phyloP scores from a whole-genome alignment of 331 rosid species.

The Quercus phellos region DNA sequence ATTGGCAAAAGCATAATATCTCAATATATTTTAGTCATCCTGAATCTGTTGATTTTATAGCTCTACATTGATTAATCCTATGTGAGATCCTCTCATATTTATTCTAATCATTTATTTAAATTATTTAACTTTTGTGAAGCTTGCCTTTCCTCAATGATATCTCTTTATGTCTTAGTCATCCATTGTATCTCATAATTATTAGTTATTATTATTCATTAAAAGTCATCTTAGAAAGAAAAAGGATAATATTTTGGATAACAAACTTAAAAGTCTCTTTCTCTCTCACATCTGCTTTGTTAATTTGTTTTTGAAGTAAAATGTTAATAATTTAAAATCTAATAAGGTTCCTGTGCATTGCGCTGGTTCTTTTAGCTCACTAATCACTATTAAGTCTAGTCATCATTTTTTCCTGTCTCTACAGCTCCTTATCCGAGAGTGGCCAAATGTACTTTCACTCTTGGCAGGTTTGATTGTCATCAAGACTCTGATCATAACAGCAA shows the following conservation, averaged over 20 bases:
- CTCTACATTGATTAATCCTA: neutral
- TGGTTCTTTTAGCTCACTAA: neutral
- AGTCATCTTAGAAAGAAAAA: neutral
- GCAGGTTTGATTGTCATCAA: constrained; percentile 86
- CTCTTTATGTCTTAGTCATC: neutral
- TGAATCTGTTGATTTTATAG: neutral
- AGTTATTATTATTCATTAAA: neutral
- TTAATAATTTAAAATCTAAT: neutral
- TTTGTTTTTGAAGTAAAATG: neutral
- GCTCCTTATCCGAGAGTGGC: constrained; percentile 97
- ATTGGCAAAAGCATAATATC: neutral
- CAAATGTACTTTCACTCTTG: constrained; percentile 90
- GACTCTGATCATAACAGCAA: constrained; percentile 88
- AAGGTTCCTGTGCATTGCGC: neutral
- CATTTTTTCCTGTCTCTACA: constrained; percentile 36
- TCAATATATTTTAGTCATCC: neutral
- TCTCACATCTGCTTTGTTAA: neutral
- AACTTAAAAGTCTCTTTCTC: neutral
- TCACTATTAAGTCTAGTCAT: neutral
- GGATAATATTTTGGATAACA: neutral
- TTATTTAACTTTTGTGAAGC: neutral
- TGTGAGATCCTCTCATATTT: neutral
- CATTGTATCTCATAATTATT: neutral
- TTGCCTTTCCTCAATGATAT: neutral
- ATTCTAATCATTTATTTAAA: neutral